A percentile compares a stretch with the other conserved stretches of the same genome.
These are phyloP conservation scores for Yamadazyma takamatsuzukensis DNA, from an alignment of 805 yeast species.

Conservation along the genomic window DNA sequence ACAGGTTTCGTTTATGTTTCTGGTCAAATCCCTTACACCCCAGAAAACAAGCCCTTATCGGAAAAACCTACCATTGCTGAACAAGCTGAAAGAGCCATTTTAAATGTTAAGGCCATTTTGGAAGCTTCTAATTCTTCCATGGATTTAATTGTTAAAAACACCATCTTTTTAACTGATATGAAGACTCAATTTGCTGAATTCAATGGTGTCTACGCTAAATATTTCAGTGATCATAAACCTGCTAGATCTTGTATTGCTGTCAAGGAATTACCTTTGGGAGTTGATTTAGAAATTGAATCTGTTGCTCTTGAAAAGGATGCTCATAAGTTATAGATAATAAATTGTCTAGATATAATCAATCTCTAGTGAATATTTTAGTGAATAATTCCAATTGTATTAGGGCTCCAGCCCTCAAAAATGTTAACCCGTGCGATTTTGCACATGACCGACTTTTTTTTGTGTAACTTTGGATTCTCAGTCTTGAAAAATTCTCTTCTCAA, in stretches of 20 bases:
- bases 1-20: conserved; percentile 81
- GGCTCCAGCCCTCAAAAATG: conserved; percentile 7
- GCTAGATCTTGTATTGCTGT: conserved; percentile 99
- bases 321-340: conserved; percentile 25
- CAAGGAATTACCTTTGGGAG: conserved; percentile 83
- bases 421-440: conserved; percentile 5
- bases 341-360: not conserved
- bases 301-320: conserved; percentile 65
- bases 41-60: conserved; percentile 74
- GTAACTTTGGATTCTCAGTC: conserved; percentile 3
- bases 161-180: conserved; percentile 90
- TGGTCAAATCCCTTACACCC: conserved; percentile 91
- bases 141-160: conserved; percentile 82
- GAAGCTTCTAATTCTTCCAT: conserved; percentile 82
- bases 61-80: conserved; percentile 65
- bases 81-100: conserved; percentile 71
- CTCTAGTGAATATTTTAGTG: not conserved
- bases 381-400: conserved; percentile 4
- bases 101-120: conserved; percentile 67
- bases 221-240: conserved; percentile 77
- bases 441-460: too few relatives aligned
- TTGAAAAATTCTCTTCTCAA: conserved; percentile 12
- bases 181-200: conserved; percentile 70
- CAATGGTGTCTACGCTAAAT: conserved; percentile 78
- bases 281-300: conserved; percentile 86